Evolutionary conservation across 2,329 filamentous ascomycete species (phyloP).

Genomic region (Trichoderma hamatum): DNA sequence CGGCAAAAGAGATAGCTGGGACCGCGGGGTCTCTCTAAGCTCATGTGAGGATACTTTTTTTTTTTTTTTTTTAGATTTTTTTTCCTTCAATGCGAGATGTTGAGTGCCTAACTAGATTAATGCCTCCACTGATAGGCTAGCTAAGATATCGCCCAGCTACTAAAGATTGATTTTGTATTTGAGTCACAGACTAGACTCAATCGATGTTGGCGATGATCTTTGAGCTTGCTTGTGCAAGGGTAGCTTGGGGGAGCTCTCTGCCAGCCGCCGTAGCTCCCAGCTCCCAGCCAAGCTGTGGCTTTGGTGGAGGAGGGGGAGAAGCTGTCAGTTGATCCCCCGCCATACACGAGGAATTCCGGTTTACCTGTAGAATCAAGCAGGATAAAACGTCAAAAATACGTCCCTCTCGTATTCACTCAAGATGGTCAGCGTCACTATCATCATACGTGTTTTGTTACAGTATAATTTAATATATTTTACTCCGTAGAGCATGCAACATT

Average conservation of each 20-base stretch:
- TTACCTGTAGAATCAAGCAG: background rate
- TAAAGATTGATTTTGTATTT: background rate
- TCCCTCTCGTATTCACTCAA: background rate
- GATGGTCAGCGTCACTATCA: background rate
- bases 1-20: background rate
- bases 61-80: background rate
- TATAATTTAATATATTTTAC: background rate
- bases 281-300: background rate
- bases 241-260: background rate
- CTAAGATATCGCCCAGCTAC: background rate
- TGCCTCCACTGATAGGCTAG: background rate
- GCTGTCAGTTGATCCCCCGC: background rate
- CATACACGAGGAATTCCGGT: background rate
- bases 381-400: too few species aligned
- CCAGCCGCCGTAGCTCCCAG: background rate
- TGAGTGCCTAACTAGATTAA: background rate
- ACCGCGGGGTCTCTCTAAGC: background rate
- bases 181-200: background rate
- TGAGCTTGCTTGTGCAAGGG: background rate
- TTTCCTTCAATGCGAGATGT: background rate
- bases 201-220: background rate
- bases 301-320: background rate
- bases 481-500: background rate
- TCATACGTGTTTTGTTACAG: background rate
- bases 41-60: background rate